Conservation (phyloP, 164 flowering plant species). For the Malania oleifera region DNA sequence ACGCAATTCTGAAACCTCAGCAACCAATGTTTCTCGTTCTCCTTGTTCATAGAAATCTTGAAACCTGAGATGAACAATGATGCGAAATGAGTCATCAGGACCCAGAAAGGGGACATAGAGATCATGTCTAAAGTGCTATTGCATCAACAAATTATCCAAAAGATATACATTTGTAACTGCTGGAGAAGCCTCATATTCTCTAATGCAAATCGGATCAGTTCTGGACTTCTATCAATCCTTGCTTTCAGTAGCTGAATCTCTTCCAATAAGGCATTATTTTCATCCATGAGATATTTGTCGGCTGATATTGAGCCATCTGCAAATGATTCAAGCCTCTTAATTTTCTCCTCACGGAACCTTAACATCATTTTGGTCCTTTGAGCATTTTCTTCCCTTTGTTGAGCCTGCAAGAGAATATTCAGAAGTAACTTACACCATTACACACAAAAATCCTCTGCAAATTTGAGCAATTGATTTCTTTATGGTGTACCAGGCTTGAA, state of each 20-base stretch:
- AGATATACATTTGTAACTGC: constrained; percentile 50
- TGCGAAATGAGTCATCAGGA: constrained; percentile 8
- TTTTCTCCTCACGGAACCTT: constrained; percentile 55
- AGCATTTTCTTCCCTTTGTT: constrained; percentile 57
- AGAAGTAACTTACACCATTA: background rate
- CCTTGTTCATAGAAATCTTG: constrained; percentile 63
- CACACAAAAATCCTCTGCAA: background rate
- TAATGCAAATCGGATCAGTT: constrained; percentile 49
- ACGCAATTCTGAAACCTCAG: constrained; percentile 62
- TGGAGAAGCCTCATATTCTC: constrained; percentile 64
- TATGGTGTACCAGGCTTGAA: too few relatives aligned
- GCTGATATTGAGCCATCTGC: constrained; percentile 40
- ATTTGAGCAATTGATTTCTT: too few relatives aligned
- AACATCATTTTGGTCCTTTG: constrained; percentile 47
- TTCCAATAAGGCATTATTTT: constrained; percentile 51
- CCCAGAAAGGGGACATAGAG: constrained; percentile 4
- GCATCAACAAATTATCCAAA: background rate
- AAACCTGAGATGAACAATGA: constrained; percentile 35
- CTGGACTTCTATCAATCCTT: constrained; percentile 55
- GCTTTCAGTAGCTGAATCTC: constrained; percentile 59
- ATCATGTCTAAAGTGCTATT: background rate
- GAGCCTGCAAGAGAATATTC: constrained; percentile 32
- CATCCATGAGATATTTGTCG: constrained; percentile 57
- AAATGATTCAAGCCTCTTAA: constrained; percentile 43
- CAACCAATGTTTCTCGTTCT: constrained; percentile 53